Evolutionary conservation across 257 asterid species (phyloP).

Genomic region (Ehretia macrophylla): DNA sequence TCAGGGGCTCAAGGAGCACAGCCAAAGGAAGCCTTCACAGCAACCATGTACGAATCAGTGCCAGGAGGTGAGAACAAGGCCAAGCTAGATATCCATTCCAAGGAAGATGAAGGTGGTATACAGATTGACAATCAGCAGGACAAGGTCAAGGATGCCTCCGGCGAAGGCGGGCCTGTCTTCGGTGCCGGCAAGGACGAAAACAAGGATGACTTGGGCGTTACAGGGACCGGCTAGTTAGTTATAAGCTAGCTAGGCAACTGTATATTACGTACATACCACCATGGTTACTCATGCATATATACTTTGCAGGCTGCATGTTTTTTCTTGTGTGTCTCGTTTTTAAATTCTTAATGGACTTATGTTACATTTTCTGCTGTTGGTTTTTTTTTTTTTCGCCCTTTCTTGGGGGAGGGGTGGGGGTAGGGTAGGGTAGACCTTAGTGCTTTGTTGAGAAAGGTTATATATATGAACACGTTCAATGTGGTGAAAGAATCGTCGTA

Average conservation of each 20-base stretch:
- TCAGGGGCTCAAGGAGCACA: conserved; percentile 96
- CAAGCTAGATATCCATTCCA: conserved; percentile 49
- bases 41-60: conserved; percentile 68
- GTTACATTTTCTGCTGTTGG: no score
- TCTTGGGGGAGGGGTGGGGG: no score
- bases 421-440: no score
- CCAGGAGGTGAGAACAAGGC: conserved; percentile 64
- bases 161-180: conserved; percentile 71
- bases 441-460: no score
- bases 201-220: conserved; percentile 66
- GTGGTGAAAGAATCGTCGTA: no score
- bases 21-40: conserved; percentile 67
- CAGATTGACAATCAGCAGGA: conserved; percentile 60
- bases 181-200: conserved; percentile 66
- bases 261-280: not conserved
- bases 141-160: conserved; percentile 79
- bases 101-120: conserved; percentile 76
- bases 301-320: no score
- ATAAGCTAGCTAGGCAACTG: not conserved
- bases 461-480: no score
- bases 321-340: no score
- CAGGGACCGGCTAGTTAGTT: conserved; percentile 51
- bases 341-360: no score
- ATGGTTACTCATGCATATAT: no score
- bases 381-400: no score